Conservation (phyloP, 306 rosid species). For the Trichosanthes truncata region DNA sequence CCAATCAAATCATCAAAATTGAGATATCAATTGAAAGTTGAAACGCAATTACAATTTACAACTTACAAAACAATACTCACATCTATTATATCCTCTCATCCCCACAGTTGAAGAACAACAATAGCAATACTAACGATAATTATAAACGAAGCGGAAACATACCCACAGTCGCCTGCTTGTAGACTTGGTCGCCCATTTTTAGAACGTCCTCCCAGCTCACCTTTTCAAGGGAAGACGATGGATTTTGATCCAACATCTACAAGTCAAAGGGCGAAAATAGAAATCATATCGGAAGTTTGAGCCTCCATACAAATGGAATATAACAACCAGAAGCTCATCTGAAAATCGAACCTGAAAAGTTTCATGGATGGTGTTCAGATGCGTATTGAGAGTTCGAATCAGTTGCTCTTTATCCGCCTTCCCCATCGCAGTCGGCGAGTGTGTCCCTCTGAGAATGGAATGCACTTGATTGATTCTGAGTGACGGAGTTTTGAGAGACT, state of each 20-base stretch:
- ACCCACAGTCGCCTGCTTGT: constrained; percentile 85
- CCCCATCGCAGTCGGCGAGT: constrained; percentile 17
- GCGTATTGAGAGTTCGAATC: constrained; percentile 27
- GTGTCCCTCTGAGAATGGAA: not conserved
- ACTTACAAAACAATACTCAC: not conserved
- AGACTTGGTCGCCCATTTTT: constrained; percentile 59
- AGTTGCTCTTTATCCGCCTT: constrained; percentile 43
- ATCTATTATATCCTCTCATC: not conserved
- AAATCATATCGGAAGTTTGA: not conserved
- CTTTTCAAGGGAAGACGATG: constrained; percentile 49
- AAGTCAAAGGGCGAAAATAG: not conserved
- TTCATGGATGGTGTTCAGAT: constrained; percentile 60
- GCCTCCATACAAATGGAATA: not conserved
- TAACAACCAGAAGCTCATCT: not conserved
- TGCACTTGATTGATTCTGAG: not conserved
- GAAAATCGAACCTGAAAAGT: constrained; percentile 43
- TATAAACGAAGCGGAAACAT: not conserved
- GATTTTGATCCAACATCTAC: constrained; percentile 57
- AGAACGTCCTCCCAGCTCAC: constrained; percentile 68
- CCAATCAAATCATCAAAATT: not conserved
- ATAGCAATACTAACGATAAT: not conserved
- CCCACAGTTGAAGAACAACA: not conserved
- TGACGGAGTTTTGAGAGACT: not conserved
- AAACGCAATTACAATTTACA: not conserved
- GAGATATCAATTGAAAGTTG: not conserved